Base-by-base conservation (phyloP, 106 monocot species). In the Dioscorea zingiberensis region DNA sequence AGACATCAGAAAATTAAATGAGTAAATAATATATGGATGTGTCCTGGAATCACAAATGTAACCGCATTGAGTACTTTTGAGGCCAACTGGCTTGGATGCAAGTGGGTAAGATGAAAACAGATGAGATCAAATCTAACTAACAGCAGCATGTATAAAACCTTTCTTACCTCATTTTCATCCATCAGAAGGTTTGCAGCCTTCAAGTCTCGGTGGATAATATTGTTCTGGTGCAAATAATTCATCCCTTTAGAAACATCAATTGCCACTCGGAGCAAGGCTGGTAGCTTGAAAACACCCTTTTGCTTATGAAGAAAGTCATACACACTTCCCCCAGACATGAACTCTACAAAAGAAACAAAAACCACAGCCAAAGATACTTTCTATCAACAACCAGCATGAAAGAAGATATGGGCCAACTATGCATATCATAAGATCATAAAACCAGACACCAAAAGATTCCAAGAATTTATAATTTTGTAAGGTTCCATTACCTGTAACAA, bases 241-340 rank as follows among this genome's bases (percentile, higher is more conserved):
- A 97, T 97, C 71, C 91, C 91, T 69, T 97, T 97, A n/a, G 83
- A 91, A 53, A 97, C 67, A 72, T 97, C 95, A 71, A 88, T 76
- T 57, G 91, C 91, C 18, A 88, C 88, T 73, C 76, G 75, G n/a
- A 97, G 73, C 56, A 92, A 68, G 47, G 80, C 69, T 24, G 95
- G 88, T 55, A 92, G 73, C 70, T 92, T 88, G 65, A 92, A 83
- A 44, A 71, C 67, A 25, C 82, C 81, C 60, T 91, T 92, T 54
- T 84, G 77, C 56, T 92, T 97, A 58, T 97, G 95, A 80, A 97
- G 88, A 78, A 79, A 91, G 67, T 92, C 91, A 66, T 88, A 85
- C 1, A 97, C 27, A 79, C 91, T 97, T 23, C 95, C 95, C 5
- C 91, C 85, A 44, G 91, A 77, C 95, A 97, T 97, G 47, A 83